Base-by-base conservation (phyloP, 2,329 filamentous ascomycete species). In the Fusarium nurragi region DNA sequence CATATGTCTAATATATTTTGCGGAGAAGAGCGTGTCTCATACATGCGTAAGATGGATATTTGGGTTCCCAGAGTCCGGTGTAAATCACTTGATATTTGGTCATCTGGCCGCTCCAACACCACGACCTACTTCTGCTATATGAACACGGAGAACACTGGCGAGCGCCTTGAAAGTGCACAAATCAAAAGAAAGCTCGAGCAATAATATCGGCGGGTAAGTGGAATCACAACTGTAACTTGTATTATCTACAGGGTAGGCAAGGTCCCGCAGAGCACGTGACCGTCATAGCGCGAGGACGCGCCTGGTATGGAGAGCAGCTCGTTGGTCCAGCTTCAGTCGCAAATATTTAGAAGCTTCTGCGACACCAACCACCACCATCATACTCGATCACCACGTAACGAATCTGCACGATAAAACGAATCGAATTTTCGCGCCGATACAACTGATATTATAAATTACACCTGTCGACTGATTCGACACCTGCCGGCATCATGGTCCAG, bases 401-500 rank as follows among this genome's bases (percentile, higher is more conserved):
- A 61, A 37, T 19, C 37, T 34, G 45, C 32, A 21, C 37, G 43
- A 44, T 51, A 43, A 54, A 36, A 47, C 41, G 43, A 37, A 41
- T 40, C 54, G 57, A 56, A 45, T 18, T 34, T 34, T 50, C 49
- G 32, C 54, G 43, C 22, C 30, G 26, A 48, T 34, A 60, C 30
- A 21, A 21, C 6, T 23, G 44, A 54, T 23, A 19, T 40, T 18
- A 53, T 10, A 55, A 49, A 28, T 14, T 30, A 32, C 13, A 45
- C 47, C 46, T 61, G 46, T 50, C 52, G 56, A 60, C 53, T 56
- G 56, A 61, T 65, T 46, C 66, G 58, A 54, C 60, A 64, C 60
- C 72, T 66, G 73, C 74, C 74, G 76, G 71, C 77, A 83, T 75
- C 70, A 94, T 94, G 91, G 91, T 94, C 72, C 90, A 93, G 78